Percentiles rank a stretch among this genome's conserved stretches.
Conservation (phyloP, 305 asterid genomes). For the Rubia balearica region DNA sequence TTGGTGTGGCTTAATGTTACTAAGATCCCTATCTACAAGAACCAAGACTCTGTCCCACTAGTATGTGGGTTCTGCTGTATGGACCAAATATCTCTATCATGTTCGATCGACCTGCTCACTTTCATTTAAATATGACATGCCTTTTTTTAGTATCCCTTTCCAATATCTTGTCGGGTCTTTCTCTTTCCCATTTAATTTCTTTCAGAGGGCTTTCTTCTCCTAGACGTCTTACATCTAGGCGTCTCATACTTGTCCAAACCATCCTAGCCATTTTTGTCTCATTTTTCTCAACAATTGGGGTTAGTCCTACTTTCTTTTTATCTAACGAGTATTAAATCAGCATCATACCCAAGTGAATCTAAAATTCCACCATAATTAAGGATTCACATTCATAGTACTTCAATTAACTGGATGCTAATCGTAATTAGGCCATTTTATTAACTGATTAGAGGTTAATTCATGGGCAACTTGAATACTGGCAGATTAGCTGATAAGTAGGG, state of each 20-base stretch:
- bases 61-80: no score
- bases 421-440: neutral
- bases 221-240: no score
- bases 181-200: neutral
- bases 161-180: neutral
- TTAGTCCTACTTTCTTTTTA: neutral
- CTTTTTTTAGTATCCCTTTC: neutral
- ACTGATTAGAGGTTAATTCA: neutral
- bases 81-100: neutral
- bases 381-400: neutral
- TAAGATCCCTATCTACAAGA: neutral
- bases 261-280: neutral
- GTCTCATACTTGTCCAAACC: neutral
- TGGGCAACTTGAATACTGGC: neutral
- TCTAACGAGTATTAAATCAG: neutral
- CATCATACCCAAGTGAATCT: neutral
- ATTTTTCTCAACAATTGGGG: neutral
- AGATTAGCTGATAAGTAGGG: conserved; percentile 1
- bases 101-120: neutral
- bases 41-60: neutral
- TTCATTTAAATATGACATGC: neutral
- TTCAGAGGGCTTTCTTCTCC: neutral
- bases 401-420: neutral
- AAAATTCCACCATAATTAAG: neutral
- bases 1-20: neutral